phyloP scores from a whole-genome alignment of 345 rosid species.

The Aquilaria sinensis region DNA sequence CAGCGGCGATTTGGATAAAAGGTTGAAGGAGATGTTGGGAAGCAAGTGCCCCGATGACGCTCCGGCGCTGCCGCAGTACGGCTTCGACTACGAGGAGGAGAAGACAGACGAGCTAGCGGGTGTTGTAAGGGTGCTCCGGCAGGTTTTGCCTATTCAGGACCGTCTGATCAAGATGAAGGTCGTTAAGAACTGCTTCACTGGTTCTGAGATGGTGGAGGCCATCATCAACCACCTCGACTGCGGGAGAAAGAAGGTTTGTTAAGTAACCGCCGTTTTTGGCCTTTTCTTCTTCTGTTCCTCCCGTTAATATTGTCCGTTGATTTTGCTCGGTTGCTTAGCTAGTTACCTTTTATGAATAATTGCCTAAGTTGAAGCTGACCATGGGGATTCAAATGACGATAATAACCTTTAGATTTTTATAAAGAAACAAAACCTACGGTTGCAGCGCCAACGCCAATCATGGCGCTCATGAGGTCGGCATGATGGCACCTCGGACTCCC shows the following conservation, averaged over 20 bases:
- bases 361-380: no score
- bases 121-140: constrained; percentile 51
- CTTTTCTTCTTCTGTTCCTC: constrained; percentile 2
- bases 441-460: constrained; percentile 10
- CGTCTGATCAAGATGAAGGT: constrained; percentile 86
- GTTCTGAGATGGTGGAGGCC: constrained; percentile 65
- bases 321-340: not conserved
- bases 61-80: constrained; percentile 53
- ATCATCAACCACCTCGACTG: constrained; percentile 58
- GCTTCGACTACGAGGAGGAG: constrained; percentile 58
- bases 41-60: constrained; percentile 48
- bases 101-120: constrained; percentile 42
- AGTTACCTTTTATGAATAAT: no score
- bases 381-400: no score
- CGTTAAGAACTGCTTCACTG: constrained; percentile 81
- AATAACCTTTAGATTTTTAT: not conserved
- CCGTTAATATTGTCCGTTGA: not conserved
- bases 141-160: constrained; percentile 71
- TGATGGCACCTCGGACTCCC: constrained; percentile 3
- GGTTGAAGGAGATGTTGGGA: constrained; percentile 45
- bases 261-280: not conserved
- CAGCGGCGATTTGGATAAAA: constrained; percentile 52
- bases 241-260: constrained; percentile 64
- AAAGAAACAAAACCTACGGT: not conserved
- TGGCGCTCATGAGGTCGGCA: constrained; percentile 9